Percentiles rank a stretch among this genome's conserved stretches.
phyloP scores from a whole-genome alignment of 2,329 filamentous ascomycete genomes.

The Thielaviopsis euricoi region DNA sequence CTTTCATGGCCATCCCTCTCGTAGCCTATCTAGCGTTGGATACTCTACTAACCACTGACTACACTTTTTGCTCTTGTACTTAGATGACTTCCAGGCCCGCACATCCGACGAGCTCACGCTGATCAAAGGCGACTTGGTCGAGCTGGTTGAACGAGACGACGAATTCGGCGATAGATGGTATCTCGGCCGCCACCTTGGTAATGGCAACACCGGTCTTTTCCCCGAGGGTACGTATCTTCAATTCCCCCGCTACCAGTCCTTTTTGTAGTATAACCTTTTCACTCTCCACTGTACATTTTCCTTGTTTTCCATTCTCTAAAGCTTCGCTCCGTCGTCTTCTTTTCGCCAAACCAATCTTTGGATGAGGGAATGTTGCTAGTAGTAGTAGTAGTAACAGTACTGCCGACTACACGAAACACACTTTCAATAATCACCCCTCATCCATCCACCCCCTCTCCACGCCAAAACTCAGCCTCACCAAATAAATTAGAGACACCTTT shows the following conservation, averaged over 20 bases:
- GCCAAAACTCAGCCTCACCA: background rate
- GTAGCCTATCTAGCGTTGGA: background rate
- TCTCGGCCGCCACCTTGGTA: constrained; percentile 56
- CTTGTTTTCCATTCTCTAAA: too few relatives aligned
- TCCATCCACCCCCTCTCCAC: background rate
- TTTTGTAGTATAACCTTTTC: constrained; percentile 2
- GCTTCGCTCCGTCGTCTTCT: background rate
- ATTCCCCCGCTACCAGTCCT: background rate
- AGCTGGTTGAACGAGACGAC: constrained; percentile 71
- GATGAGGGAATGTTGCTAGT: background rate
- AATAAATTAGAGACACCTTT: background rate
- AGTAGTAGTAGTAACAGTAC: background rate
- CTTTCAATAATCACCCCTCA: background rate
- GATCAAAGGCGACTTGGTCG: constrained; percentile 66
- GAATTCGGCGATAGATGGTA: constrained; percentile 85
- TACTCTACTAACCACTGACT: constrained; percentile 9
- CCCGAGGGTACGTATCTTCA: constrained; percentile 49
- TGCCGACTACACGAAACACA: background rate
- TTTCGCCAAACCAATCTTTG: background rate
- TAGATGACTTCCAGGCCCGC: constrained; percentile 83
- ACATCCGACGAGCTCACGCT: constrained; percentile 88
- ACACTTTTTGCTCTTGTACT: constrained; percentile 2
- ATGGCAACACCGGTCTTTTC: constrained; percentile 61
- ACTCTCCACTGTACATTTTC: background rate
- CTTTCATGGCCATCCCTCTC: background rate